phyloP scores from a whole-genome alignment of 208 protist genomes.

The Trypanosoma conorhini region DNA sequence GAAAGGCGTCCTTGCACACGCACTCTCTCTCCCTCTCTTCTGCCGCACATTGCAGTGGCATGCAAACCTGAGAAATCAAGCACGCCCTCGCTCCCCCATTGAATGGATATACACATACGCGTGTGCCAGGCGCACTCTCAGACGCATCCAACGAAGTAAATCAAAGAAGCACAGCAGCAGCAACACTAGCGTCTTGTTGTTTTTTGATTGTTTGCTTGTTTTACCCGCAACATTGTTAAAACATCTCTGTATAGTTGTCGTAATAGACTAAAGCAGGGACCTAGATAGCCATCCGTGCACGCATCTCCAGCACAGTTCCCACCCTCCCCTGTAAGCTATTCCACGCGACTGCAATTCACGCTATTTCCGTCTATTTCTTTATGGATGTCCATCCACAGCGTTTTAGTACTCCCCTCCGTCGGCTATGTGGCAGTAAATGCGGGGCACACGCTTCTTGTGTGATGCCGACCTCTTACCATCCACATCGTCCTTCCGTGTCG shows the following conservation, averaged over 20 bases:
- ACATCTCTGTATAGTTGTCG: background rate
- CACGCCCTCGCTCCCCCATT: background rate
- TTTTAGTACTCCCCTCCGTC: constrained; percentile 65
- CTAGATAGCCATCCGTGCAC: background rate
- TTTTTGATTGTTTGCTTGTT: no score
- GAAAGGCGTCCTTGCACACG: background rate
- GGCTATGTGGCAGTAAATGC: constrained; percentile 75
- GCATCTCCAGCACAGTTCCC: background rate
- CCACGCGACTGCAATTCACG: background rate
- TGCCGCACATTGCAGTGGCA: background rate
- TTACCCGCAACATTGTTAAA: background rate
- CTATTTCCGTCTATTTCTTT: background rate
- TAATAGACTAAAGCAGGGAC: background rate
- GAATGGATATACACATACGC: background rate
- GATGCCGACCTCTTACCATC: background rate
- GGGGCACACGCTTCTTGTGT: constrained; percentile 21
- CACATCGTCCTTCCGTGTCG: constrained; percentile 15
- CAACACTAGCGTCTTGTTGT: background rate
- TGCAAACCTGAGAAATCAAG: background rate
- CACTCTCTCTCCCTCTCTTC: background rate
- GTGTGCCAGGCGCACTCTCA: background rate
- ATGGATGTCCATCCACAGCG: background rate
- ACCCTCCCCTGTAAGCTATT: background rate
- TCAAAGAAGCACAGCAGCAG: background rate
- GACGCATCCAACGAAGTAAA: background rate